A percentile compares a stretch with the other conserved stretches of the same genome.
Evolutionary conservation across 2,329 filamentous ascomycete genomes (phyloP).

Genomic region (Boeremia lycopersici): DNA sequence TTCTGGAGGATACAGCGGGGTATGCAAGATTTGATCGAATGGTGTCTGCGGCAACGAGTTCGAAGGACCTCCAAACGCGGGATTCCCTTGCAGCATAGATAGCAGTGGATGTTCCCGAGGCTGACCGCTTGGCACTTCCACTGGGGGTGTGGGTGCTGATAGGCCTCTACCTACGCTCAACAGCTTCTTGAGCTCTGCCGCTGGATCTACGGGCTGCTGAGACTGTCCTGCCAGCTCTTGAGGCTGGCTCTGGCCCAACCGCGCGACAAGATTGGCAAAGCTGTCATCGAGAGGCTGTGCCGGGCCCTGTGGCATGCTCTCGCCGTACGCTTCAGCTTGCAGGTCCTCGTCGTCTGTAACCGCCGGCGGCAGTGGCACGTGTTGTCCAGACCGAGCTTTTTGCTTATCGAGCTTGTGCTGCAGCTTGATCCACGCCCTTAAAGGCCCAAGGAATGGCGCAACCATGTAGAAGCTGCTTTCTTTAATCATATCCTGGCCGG

Average conservation of each 20-base stretch:
- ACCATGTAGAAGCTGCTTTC: constrained; percentile 98
- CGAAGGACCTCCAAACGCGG: constrained; percentile 19
- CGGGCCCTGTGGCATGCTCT: constrained; percentile 25
- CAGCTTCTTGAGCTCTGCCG: constrained; percentile 59
- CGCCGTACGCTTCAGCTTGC: constrained; percentile 36
- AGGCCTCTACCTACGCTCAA: constrained; percentile 50
- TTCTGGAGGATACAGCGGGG: constrained; percentile 61
- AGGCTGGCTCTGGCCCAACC: constrained; percentile 34
- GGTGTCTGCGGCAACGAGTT: constrained; percentile 51
- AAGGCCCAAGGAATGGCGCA: constrained; percentile 81
- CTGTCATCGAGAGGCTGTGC: constrained; percentile 24
- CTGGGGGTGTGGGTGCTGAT: constrained; percentile 31
- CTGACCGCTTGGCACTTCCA: constrained; percentile 39
- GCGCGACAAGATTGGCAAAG: constrained; percentile 41
- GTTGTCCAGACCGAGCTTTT: constrained; percentile 40
- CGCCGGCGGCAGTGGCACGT: constrained; percentile 24
- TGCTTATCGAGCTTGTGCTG: constrained; percentile 75
- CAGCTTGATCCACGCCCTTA: constrained; percentile 90
- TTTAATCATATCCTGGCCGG: constrained; percentile 62
- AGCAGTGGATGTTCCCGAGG: constrained; percentile 56
- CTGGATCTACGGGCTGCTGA: constrained; percentile 49
- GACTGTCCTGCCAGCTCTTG: constrained; percentile 36
- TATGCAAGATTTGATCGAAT: constrained; percentile 59
- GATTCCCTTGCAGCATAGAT: constrained; percentile 55
- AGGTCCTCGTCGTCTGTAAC: constrained; percentile 41